phyloP scores from a whole-genome alignment of 768 basidiomycete species.

The Trametopsis cervina region DNA sequence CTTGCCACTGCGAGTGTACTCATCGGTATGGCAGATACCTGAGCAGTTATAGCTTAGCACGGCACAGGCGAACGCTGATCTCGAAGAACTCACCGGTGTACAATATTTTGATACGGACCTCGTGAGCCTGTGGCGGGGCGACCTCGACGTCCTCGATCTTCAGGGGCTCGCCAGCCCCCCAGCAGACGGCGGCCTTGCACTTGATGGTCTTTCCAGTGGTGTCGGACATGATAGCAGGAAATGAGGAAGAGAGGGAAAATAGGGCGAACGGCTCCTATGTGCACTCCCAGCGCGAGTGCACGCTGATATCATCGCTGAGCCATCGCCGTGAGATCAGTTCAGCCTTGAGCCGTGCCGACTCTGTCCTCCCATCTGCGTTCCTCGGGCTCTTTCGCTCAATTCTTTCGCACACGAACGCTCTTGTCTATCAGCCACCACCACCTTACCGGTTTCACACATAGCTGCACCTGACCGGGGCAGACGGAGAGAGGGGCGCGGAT shows the following conservation, averaged over 20 bases:
- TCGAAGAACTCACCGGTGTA: conserved; percentile 69
- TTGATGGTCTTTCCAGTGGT: conserved; percentile 74
- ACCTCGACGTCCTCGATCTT: conserved; percentile 92
- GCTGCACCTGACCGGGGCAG: conserved; percentile 10
- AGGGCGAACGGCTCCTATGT: too few species aligned
- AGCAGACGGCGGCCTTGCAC: conserved; percentile 92
- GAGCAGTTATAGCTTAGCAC: conserved; percentile 1
- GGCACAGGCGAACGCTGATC: not conserved
- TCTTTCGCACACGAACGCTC: conserved; percentile 2
- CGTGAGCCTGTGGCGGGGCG: conserved; percentile 80
- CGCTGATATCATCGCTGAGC: conserved; percentile 4
- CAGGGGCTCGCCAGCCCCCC: conserved; percentile 84
- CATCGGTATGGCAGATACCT: conserved; percentile 98
- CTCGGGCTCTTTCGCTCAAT: conserved; percentile 1
- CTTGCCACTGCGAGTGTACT: conserved; percentile 93
- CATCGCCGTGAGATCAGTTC: conserved; percentile 13
- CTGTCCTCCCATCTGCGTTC: too few species aligned
- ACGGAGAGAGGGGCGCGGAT: conserved; percentile 29
- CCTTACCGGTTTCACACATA: conserved; percentile 10
- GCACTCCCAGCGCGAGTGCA: too few species aligned
- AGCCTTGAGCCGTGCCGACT: not conserved
- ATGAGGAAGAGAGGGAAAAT: not conserved
- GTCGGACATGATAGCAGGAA: conserved; percentile 48
- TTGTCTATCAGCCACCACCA: conserved; percentile 11
- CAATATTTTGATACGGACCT: conserved; percentile 90